Base-by-base conservation (phyloP, 2,329 filamentous ascomycete species). In the Pseudovirgaria hyperparasitica region DNA sequence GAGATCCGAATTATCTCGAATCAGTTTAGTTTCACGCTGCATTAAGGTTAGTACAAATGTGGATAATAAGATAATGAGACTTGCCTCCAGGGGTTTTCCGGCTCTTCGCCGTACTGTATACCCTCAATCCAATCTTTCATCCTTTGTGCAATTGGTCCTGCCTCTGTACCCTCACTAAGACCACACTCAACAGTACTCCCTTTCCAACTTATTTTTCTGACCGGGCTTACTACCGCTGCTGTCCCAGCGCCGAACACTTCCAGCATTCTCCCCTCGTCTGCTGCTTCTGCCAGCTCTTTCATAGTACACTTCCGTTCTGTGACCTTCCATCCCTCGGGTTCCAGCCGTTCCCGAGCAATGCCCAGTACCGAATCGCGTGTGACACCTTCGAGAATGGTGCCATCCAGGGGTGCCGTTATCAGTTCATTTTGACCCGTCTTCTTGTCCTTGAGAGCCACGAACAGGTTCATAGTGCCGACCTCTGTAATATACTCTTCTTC, bases 391-490 rank as follows among this genome's bases (percentile, higher is more conserved):
- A 98, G 70, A 40, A 98, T 98, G 16, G 87, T 98, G 26, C 90
- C 90, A 53, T 98, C 90, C 9, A 98, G 69, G 14, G 90, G 90
- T 19, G 87, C 84, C n/a, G 90, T 98, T 45, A 94, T 55, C 28
- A 98, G 71, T 63, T 94, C 86, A 49, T 86, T 87, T 60, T 86
- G 71, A 6, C 87, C 90, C 9, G 84, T 90, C 54, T 81, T 68
- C 66, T 81, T 82, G 63, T 92, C 75, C 60, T 74, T 75, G 43
- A 96, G 60, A 22, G 80, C 86, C 17, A 79, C 77, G 48, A 96
- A 98, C 53, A 98, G 75, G 61, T 98, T 98, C 90, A 98, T 98
- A 31, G 90, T 96, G 46, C 90, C 90, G 30, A 94, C 90, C 59
- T 98, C 90, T 24, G 90, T 98, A 32, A 96, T 77, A 48, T 78